Evolutionary conservation across 768 basidiomycete species (phyloP), one percentile per base, ranked within the genome.

Genomic region (Auricularia sp.): DNA sequence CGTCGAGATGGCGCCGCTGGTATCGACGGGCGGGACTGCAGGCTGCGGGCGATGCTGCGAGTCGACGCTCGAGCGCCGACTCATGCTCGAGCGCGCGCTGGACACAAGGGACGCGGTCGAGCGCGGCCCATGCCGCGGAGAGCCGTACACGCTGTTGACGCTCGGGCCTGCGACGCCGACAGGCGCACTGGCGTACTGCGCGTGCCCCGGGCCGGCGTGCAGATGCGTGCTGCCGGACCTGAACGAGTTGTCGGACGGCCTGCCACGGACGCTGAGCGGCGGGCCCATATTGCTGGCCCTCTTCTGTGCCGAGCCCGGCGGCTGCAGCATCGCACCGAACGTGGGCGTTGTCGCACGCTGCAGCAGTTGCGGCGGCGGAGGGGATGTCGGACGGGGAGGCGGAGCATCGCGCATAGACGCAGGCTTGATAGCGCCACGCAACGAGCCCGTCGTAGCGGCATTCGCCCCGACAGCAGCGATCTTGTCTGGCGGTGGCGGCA

Each of bases 281-380:
- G 47, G 47, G 21, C 47, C 47, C 47, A 51, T 51, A 18, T 21
- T 18, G 47, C 47, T 10, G 6, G 47, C 18, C 6, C 47, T 18
- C 21, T 51, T 51, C 18, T 18, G 47, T 18, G 47, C 47, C 11
- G 47, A 51, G 21, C 47, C 47, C 6, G 47, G 47, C 47, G 47
- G 47, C 10, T 51, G 79, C 18, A 88, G 77, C 63, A 83, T 80
- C 1, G 84, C 76, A 1, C 89, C 88, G 69, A 90, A 86, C 6
- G 88, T 88, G 0, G 92, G 92, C 1, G 92, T 93, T 3, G 92
- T 92, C 10, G 95, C 93, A 14, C 95, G 89, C 71, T 92, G 88
- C 67, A 97, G 87, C 71, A 97, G 89, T 65, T 98, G 94, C 18
- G 89, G 79, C 18, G 94, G 96, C 4, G 94, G 95, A 1, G 96